Percentiles rank a stretch among this genome's conserved stretches.
These are phyloP conservation scores for Heteromeles arbutifolia DNA, from an alignment of 306 rosid species.

Conservation along the genomic window DNA sequence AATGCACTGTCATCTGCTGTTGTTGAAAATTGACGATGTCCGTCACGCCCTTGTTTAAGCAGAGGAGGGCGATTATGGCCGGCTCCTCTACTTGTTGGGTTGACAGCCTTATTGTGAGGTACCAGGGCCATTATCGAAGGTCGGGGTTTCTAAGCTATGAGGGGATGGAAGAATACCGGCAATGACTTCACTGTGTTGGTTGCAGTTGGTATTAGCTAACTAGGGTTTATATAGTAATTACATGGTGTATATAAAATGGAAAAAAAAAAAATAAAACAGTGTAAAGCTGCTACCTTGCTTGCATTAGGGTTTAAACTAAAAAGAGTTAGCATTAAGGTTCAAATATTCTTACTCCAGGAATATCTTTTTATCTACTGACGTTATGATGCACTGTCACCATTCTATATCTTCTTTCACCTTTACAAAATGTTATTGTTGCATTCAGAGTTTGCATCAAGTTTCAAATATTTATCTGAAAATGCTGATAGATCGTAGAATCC, in stretches of 20 bases:
- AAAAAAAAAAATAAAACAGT: not conserved
- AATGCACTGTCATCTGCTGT: not conserved
- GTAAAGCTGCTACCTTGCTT: constrained; percentile 10
- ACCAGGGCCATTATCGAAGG: not conserved
- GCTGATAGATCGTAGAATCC: no score
- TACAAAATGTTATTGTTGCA: not conserved
- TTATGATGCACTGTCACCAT: not conserved
- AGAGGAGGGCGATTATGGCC: not conserved
- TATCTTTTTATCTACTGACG: not conserved
- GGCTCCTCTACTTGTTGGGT: not conserved
- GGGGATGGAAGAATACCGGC: not conserved
- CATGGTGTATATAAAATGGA: not conserved
- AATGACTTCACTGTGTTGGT: not conserved
- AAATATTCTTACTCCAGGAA: constrained; percentile 13
- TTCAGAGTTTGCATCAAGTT: not conserved
- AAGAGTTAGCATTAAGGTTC: not conserved
- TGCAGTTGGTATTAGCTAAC: not conserved
- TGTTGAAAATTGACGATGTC: not conserved
- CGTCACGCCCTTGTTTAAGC: not conserved
- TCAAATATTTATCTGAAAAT: not conserved
- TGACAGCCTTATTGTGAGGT: not conserved
- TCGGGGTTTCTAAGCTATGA: not conserved
- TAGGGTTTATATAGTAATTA: not conserved
- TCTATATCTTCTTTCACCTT: no score
- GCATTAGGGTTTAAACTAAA: not conserved